A percentile compares a stretch with the other conserved stretches of the same genome.
phyloP scores from a whole-genome alignment of 805 yeast genomes.

The Jamesozyma spencerorum region DNA sequence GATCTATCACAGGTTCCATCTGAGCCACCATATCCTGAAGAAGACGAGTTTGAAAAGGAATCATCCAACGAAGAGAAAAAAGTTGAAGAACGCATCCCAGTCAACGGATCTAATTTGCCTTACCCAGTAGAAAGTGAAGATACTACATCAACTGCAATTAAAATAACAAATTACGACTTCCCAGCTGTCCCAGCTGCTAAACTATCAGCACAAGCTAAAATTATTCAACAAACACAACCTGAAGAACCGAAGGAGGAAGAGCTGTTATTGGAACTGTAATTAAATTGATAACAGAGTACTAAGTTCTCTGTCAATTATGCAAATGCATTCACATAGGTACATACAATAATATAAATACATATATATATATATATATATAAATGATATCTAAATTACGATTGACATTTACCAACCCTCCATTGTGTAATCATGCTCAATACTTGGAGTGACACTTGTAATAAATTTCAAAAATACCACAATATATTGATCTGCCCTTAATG shows the following conservation, averaged over 20 bases:
- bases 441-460: constrained; percentile 94
- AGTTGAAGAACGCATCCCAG: constrained; percentile 8
- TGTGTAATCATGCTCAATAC: constrained; percentile 96
- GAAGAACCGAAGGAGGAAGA: constrained; percentile 20
- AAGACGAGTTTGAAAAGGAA: constrained; percentile 11
- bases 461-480: constrained; percentile 83
- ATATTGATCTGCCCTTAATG: constrained; percentile 84
- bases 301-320: neutral
- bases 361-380: constrained; percentile 1
- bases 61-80: neutral
- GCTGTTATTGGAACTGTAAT: constrained; percentile 25
- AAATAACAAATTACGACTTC: constrained; percentile 32
- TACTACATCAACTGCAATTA: constrained; percentile 4
- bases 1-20: constrained; percentile 9
- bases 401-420: constrained; percentile 77
- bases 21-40: constrained; percentile 26
- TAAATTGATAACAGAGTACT: neutral
- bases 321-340: neutral
- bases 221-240: constrained; percentile 12
- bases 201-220: constrained; percentile 5
- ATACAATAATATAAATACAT: neutral
- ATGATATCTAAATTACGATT: neutral
- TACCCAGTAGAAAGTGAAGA: constrained; percentile 15
- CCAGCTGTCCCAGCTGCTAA: constrained; percentile 35
- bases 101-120: constrained; percentile 23